Base-by-base conservation (phyloP, 805 yeast genomes). In the Tetrapisispora taiwanensis region DNA sequence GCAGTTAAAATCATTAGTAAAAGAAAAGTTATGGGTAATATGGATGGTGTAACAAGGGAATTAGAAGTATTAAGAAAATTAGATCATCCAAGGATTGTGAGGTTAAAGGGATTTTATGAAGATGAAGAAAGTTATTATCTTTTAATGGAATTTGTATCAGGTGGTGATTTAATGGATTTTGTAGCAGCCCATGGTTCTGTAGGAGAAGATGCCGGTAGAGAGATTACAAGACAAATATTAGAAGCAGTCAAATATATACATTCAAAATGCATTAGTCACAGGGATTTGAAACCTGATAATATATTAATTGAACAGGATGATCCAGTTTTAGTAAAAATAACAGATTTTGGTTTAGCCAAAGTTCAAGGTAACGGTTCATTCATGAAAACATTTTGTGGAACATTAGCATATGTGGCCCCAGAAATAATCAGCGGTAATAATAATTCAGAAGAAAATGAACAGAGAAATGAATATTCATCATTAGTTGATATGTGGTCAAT, bases 121-220 rank as follows among this genome's bases (percentile, higher is more conserved):
- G 97, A 90, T 59, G 67, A 71, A 5, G 84, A 81, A 46, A 77
- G 75, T 55, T 85, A 85, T 61, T 90, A 86, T 60, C 69, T 92
- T 50, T 90, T 92, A 7, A 90, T 92, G 97, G 98, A 92, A 58
- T 84, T 81, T 55, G 94, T 92, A 24, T 81, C 94, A 1, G 97
- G 97, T 14, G 99, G 98, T 22, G 99, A 92, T 62, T 69, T 92
- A 42, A 92, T 92, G 98, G 98, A 92, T 67, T 89, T 86, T 65
- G 94, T 90, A 2, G 90, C 94, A 1, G 85, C 88, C 2, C 83
- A 85, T 63, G 97, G 97, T 2, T 78, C 90, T 2, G 84, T 92
- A 17, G 90, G 90, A 13, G 98, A 92, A 62, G 88, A 79, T 39
- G 92, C 95, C 3, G 84, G 89, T 8, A 80, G 84, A 52, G 95